phyloP scores from a whole-genome alignment of 1,284 basidiomycete genomes.

The Earliella scabrosa region DNA sequence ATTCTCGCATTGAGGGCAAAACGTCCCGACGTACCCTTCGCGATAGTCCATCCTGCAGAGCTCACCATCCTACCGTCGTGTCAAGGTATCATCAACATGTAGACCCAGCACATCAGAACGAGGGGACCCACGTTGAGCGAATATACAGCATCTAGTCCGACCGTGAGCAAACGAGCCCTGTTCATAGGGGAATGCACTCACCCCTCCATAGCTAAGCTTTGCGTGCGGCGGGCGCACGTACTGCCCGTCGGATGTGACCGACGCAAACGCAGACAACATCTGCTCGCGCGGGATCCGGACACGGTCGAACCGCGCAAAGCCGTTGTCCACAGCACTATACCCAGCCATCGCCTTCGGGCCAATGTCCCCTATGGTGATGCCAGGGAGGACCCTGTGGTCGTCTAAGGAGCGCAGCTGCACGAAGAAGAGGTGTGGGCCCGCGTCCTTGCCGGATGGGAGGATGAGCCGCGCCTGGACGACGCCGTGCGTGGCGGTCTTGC shows the following conservation, averaged over 20 bases:
- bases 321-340: conserved; percentile 66
- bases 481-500: conserved; percentile 78
- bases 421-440: conserved; percentile 82
- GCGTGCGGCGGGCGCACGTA: conserved; percentile 75
- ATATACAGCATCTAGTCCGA: conserved; percentile 70
- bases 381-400: conserved; percentile 63
- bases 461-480: conserved; percentile 80
- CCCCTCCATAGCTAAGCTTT: conserved; percentile 80
- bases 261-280: conserved; percentile 80
- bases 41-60: conserved; percentile 60
- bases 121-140: conserved; percentile 61
- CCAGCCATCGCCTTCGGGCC: conserved; percentile 71
- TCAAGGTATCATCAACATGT: background rate
- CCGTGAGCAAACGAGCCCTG: background rate
- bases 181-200: too few species aligned
- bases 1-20: too few species aligned
- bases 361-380: conserved; percentile 77
- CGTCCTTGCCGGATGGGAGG: conserved; percentile 61
- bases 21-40: conserved; percentile 60
- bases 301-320: conserved; percentile 71
- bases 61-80: conserved; percentile 59
- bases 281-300: conserved; percentile 75
- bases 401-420: conserved; percentile 69
- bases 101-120: background rate
- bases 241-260: conserved; percentile 67